phyloP scores from a whole-genome alignment of 768 basidiomycete species.

The Tulasnella sp. region DNA sequence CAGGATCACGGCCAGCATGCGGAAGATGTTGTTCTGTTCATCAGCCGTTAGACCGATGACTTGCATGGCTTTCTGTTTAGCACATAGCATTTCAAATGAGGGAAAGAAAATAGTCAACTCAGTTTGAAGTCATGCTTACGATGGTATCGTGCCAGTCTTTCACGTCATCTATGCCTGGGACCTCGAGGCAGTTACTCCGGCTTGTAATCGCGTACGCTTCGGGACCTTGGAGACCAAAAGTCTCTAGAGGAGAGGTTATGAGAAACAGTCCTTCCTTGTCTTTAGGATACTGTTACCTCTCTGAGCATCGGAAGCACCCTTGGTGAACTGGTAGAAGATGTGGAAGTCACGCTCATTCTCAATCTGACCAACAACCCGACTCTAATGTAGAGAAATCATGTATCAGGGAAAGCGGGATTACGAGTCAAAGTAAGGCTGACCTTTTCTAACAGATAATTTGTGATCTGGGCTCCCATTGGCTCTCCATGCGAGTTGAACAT shows the following conservation, averaged over 20 bases:
- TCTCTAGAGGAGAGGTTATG: constrained; percentile 41
- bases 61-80: constrained; percentile 75
- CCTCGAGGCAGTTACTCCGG: constrained; percentile 82
- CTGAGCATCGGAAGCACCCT: constrained; percentile 80
- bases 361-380: constrained; percentile 91
- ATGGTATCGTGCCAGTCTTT: constrained; percentile 83
- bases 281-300: constrained; percentile 46
- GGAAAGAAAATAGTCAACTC: background rate
- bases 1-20: constrained; percentile 80
- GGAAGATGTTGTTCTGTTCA: constrained; percentile 88
- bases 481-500: constrained; percentile 93
- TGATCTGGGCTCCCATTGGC: constrained; percentile 95
- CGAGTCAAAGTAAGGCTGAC: background rate
- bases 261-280: background rate
- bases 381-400: constrained; percentile 31
- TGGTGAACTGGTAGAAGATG: constrained; percentile 99
- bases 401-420: background rate
- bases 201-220: constrained; percentile 93
- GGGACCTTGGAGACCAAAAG: constrained; percentile 89
- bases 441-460: constrained; percentile 86
- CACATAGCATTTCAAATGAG: background rate
- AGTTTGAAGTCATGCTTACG: constrained; percentile 35
- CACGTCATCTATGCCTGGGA: constrained; percentile 80
- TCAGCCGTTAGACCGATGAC: constrained; percentile 73
- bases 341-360: constrained; percentile 96